Percentiles rank a stretch among this genome's conserved stretches.
Conservation (phyloP, 2,329 filamentous ascomycete species). For the Trichophyton rubrum region DNA sequence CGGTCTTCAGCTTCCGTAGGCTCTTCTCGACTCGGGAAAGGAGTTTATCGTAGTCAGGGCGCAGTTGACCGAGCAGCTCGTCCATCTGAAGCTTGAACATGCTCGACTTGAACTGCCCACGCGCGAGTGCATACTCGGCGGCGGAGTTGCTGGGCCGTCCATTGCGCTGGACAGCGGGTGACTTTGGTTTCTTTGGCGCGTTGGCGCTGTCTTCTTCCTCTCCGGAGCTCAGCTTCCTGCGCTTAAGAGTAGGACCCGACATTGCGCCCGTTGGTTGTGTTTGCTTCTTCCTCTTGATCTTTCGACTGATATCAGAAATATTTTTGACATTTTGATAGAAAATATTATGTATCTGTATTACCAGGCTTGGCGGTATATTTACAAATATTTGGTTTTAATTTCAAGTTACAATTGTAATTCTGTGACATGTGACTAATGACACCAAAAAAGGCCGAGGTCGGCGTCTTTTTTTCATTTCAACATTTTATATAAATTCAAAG, state of each 20-base stretch:
- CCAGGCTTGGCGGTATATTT: neutral
- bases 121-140: conserved; percentile 27
- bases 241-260: conserved; percentile 30
- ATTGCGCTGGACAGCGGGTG: neutral
- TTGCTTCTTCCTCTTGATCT: neutral
- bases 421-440: neutral
- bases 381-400: neutral
- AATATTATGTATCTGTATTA: neutral
- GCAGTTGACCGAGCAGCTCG: conserved; percentile 47
- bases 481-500: neutral
- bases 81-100: conserved; percentile 57
- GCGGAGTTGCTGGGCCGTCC: conserved; percentile 18
- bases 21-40: conserved; percentile 41
- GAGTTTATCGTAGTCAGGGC: conserved; percentile 46
- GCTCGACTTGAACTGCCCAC: conserved; percentile 51
- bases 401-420: neutral
- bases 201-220: conserved; percentile 14
- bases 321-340: neutral
- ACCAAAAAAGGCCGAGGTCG: neutral
- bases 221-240: conserved; percentile 36
- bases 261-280: conserved; percentile 14
- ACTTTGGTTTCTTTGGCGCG: conserved; percentile 15
- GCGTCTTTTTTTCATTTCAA: neutral
- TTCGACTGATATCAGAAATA: neutral
- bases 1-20: conserved; percentile 42